Base-by-base conservation (phyloP, 371 early-diverging fungal genomes). In the Sporodiniella umbellata region DNA sequence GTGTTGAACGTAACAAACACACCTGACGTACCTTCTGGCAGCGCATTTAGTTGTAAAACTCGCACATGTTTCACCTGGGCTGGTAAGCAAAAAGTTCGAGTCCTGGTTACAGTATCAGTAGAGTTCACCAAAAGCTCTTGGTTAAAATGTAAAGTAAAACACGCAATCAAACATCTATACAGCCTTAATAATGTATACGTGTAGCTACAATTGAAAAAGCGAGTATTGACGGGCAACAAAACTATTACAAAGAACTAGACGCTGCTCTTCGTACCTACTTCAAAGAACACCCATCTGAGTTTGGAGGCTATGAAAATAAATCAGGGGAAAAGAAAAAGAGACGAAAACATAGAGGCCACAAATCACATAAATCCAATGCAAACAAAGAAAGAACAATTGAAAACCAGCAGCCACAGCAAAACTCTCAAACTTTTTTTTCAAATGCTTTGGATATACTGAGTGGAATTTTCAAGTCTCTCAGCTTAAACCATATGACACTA, bases 11-110 rank as follows among this genome's bases (percentile, higher is more conserved):
- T 80, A 11, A 86, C 87, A 0, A 68, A 70, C 33, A 94, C 96
- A 11, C 94, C 94, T 3, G 86, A 89, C 55, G 82, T 95, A 0
- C 95, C 95, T 8, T 89, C 89, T 21, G 93, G 92, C 15, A 79
- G 83, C 19, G 68, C 84, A 21, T 96, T 96, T 61, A 63, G 64
- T 23, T 77, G 88, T 18, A 84, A 87, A 44, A 86, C 86, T 24
- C 72, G 89, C 4, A 87, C 83, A 25, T 96, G 95, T 62, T 66
- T 95, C 21, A 85, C 91, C 25, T 92, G 89, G 89, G 83, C 85
- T 5, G 80, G 79, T 0, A 68, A 77, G 22, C 75, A 73, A n/a
- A 60, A 73, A 63, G 72, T 85, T 38, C 80, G 80, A 26, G 70
- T 90, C 49, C 59, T 78, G 14, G 86, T 89, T 58, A 84, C 87